Base-by-base conservation (phyloP, 495 filamentous ascomycete genomes). In the Beverwykella pulmonaria region DNA sequence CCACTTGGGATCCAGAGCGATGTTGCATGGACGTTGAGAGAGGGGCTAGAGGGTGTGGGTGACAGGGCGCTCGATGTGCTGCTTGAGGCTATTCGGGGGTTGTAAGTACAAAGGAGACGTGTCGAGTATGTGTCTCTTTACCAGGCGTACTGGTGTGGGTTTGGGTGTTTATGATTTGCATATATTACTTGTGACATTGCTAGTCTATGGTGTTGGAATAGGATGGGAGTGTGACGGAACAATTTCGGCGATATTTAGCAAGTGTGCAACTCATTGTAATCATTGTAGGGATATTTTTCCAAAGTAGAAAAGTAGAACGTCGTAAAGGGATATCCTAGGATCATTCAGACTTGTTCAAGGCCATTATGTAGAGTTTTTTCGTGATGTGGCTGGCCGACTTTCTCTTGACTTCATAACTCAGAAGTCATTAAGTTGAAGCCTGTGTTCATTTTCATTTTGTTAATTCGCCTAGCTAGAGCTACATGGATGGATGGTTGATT, bases 1-100 rank as follows among this genome's bases (percentile, higher is more conserved):
- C 91, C 92, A 17, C 78, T 99, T 17, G 95, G 95, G 0, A 78
- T 95, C 76, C 84, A 92, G 81, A 98, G 95, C 77, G 95, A 99
- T 83, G 82, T 99, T 63, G 88, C 90, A 14, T 92, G 90, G 82
- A 79, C 92, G 54, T 74, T 98, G 53, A 86, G 84, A 39, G 84
- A 86, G 41, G 79, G 76, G 14, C 22, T 64, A 30, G 75, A 79
- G 26, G 78, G 36, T 8, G 61, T 74, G 22, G 72, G 53, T 65
- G 29, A 82, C 78, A 70, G 68, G 82, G 70, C 65, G 23, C 67
- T 96, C 48, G 85, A 90, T 50, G 89, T 94, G 9, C 75, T 97
- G 73, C 79, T 86, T 68, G 85, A 81, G 74, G 92, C 90, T 41
- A 91, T 97, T 75, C 6, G 17, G 17, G 39, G 39, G 8, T 44